A percentile compares a stretch with the other conserved stretches of the same genome.
Evolutionary conservation across 2,329 filamentous ascomycete genomes (phyloP).

Genomic region (Aureobasidium sp.): DNA sequence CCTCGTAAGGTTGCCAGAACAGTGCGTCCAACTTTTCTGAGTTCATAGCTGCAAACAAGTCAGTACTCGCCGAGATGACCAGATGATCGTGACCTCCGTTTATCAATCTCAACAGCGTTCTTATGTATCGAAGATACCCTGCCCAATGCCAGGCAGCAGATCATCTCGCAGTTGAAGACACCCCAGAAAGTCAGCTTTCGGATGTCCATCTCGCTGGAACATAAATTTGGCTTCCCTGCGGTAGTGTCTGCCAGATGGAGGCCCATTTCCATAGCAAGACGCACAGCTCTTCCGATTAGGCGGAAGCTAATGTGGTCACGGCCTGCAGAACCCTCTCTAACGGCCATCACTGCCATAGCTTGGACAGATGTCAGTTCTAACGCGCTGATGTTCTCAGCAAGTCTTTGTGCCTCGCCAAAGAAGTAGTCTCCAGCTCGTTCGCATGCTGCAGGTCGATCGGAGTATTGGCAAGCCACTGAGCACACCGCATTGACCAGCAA

Average conservation of each 20-base stretch:
- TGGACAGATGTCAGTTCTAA: constrained; percentile 64
- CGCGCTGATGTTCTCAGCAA: constrained; percentile 52
- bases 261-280: constrained; percentile 65
- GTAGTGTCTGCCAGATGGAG: constrained; percentile 47
- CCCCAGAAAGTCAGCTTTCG: constrained; percentile 50
- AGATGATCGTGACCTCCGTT: constrained; percentile 28
- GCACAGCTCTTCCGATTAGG: constrained; percentile 64
- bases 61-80: constrained; percentile 18
- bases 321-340: constrained; percentile 61
- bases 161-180: constrained; percentile 44
- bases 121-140: constrained; percentile 42
- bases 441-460: constrained; percentile 56
- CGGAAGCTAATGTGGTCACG: constrained; percentile 67
- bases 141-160: constrained; percentile 42
- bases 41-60: constrained; percentile 5
- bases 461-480: constrained; percentile 37
- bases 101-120: constrained; percentile 42
- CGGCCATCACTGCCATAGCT: constrained; percentile 68
- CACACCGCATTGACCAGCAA: constrained; percentile 31
- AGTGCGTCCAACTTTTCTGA: constrained; percentile 23
- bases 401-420: constrained; percentile 59
- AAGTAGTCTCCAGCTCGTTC: constrained; percentile 67
- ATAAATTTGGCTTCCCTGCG: constrained; percentile 27
- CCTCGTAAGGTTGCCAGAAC: constrained; percentile 33
- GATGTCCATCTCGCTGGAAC: constrained; percentile 41